Evolutionary conservation across 306 rosid species (phyloP), one percentile per base, ranked within the genome.

Genomic region (Lathyrus tuberosus): DNA sequence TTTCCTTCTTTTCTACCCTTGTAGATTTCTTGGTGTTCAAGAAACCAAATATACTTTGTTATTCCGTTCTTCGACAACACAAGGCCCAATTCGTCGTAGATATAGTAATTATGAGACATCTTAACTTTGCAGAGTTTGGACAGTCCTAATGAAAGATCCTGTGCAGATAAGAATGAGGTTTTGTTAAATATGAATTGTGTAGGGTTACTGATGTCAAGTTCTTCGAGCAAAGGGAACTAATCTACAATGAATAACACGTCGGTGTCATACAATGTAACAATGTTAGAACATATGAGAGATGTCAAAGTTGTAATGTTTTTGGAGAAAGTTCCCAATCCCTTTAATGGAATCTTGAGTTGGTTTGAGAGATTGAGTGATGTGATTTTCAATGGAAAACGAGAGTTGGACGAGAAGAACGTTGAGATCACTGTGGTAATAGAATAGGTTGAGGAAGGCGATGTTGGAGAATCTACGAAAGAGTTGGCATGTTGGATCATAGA

Each of bases 201-300:
- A 8, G 85, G 85, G 65, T 58, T 81, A 54, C 95, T 82, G 4
- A 89, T 48, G 58, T 88, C 88, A 14, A 90, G 87, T 64, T 86
- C 85, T 69, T 86, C 78, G 6, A 87, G 91, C 13, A 43, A 17
- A 5, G 91, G 86, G 76, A 90, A 84, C 4, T 49, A 74, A 0
- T 72, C 44, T 2, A 78, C 80, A 0, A 90, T 82, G 56, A 65
- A 41, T 20, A 40, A 3, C 24, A 87, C 64, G 75, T 84, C 81
- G 0, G 12, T 11, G 58, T 73, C 64, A 3, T 5, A 35, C 8
- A 87, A 65, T 16, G 16, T 62, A 0, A 24, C 30, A 42, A 75
- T 51, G 53, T 33, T 13, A 16, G 85, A 22, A 22, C 24, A 22
- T 22, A 1, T 2, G 1, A 22, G 24, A 22, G 24, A 22, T 22